Percentiles rank a stretch among this genome's conserved stretches.
These are phyloP conservation scores for Trichosporon sp. DNA, from an alignment of 1,284 basidiomycete species.

Conservation along the genomic window DNA sequence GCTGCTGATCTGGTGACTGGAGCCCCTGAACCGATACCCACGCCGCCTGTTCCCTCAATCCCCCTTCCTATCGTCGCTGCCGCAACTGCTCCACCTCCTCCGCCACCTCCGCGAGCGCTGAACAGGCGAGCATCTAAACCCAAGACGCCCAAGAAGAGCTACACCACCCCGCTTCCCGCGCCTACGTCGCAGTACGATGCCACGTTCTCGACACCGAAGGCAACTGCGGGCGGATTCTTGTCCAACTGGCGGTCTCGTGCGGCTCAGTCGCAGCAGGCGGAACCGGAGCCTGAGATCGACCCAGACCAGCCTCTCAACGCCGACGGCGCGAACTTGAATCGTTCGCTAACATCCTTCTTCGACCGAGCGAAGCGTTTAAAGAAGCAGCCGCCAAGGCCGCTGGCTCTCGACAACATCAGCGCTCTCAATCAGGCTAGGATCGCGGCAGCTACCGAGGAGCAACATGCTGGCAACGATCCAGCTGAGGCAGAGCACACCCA, in stretches of 20 bases:
- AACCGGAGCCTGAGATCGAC: slow-evolving; percentile 4
- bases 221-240: not conserved
- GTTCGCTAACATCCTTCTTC: slow-evolving; percentile 17
- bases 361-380: slow-evolving; percentile 5
- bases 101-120: not conserved
- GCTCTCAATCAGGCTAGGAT: not conserved
- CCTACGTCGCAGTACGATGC: not conserved
- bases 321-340: slow-evolving; percentile 10
- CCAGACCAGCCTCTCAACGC: not conserved
- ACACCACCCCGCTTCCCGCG: not conserved
- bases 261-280: not conserved
- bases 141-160: slow-evolving; percentile 3
- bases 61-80: not conserved
- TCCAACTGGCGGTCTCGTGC: not conserved
- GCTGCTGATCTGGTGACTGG: not conserved
- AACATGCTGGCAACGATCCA: not conserved
- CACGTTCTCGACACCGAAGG: not conserved
- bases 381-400: not conserved
- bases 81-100: not conserved
- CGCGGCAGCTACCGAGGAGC: not conserved
- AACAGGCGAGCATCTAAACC: not conserved
- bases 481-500: not conserved
- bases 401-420: slow-evolving; percentile 1
- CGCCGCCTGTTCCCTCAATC: not conserved
- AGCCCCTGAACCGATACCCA: not conserved